These are phyloP conservation scores for Paratrimastix pyriformis DNA, from an alignment of 78 protist genomes.

Conservation along the genomic window DNA sequence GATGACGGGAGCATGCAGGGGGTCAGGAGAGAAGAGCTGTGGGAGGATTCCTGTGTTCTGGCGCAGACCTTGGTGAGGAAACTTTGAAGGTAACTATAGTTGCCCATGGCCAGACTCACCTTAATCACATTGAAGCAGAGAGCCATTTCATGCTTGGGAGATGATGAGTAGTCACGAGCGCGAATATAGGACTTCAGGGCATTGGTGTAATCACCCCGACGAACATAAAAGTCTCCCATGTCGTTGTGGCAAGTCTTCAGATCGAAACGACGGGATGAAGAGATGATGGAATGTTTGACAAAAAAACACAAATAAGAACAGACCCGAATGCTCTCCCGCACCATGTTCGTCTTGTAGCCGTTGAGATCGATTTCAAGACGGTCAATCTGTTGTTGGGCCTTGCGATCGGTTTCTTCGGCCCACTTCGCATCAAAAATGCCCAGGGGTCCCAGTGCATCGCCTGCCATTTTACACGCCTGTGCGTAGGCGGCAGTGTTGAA, in stretches of 20 bases:
- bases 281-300: background rate
- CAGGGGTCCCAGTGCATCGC: no score
- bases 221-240: slow-evolving; percentile 53
- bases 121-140: slow-evolving; percentile 66
- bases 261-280: no score
- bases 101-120: slow-evolving; percentile 38
- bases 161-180: slow-evolving; percentile 71
- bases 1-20: background rate
- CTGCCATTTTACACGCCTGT: background rate
- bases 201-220: slow-evolving; percentile 51
- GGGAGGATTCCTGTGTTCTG: slow-evolving; percentile 18
- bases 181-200: slow-evolving; percentile 70
- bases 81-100: slow-evolving; percentile 45
- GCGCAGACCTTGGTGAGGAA: slow-evolving; percentile 57
- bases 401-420: background rate
- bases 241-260: slow-evolving; percentile 55
- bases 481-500: background rate
- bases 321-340: slow-evolving; percentile 57
- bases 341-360: slow-evolving; percentile 38
- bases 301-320: background rate
- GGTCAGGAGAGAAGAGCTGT: background rate
- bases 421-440: background rate
- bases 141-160: slow-evolving; percentile 41
- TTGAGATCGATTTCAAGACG: slow-evolving; percentile 52
- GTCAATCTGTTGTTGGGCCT: slow-evolving; percentile 11